phyloP scores from a whole-genome alignment of 2,329 filamentous ascomycete genomes.

The Whalleya microplaca region DNA sequence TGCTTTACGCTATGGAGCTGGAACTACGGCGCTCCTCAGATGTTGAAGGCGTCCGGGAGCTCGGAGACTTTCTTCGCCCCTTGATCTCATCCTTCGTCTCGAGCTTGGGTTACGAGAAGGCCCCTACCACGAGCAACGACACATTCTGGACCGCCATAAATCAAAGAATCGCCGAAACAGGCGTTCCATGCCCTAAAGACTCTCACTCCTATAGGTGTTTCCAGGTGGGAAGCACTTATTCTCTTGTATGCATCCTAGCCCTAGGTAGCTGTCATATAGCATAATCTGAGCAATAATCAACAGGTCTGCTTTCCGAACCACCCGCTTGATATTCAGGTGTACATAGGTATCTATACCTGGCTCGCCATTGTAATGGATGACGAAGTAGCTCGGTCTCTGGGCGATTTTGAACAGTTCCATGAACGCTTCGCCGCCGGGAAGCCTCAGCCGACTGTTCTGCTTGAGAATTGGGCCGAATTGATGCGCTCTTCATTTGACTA shows the following conservation, averaged over 20 bases:
- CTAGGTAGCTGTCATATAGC: neutral
- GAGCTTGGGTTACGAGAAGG: neutral
- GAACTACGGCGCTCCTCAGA: too few species aligned
- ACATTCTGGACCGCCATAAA: neutral
- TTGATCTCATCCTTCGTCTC: slow-evolving; percentile 1
- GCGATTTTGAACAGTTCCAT: slow-evolving; percentile 30
- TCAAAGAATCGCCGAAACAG: neutral
- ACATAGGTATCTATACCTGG: slow-evolving; percentile 39
- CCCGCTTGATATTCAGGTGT: slow-evolving; percentile 33
- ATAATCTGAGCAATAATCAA: neutral
- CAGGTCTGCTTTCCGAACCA: slow-evolving; percentile 14
- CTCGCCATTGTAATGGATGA: slow-evolving; percentile 38
- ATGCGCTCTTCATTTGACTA: slow-evolving; percentile 26
- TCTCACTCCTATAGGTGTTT: neutral
- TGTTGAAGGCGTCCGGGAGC: neutral
- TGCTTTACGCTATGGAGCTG: too few species aligned
- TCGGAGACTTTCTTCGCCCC: neutral
- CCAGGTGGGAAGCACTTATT: neutral
- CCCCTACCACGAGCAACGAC: neutral
- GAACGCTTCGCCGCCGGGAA: slow-evolving; percentile 26
- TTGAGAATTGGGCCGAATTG: slow-evolving; percentile 29
- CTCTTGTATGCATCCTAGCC: neutral
- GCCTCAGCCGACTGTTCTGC: slow-evolving; percentile 23
- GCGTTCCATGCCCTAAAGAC: neutral
- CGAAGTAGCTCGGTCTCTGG: slow-evolving; percentile 21